phyloP scores from a whole-genome alignment of 2,329 filamentous ascomycete species.

The Dendrostoma leiphaemia region DNA sequence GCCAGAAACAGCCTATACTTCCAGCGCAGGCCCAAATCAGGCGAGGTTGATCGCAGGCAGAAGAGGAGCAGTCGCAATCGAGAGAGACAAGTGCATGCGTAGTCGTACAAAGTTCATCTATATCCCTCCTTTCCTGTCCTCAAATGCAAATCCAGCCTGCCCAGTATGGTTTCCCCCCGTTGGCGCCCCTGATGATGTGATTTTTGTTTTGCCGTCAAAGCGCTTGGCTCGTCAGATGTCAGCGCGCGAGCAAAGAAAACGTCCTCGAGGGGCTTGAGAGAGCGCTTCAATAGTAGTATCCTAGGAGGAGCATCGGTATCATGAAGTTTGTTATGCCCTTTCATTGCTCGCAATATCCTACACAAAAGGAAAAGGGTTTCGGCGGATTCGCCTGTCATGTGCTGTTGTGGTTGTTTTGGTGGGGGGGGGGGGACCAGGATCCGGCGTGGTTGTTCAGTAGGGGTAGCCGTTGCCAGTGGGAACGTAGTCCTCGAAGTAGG shows the following conservation, averaged over 20 bases:
- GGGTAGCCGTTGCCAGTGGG: slow-evolving; percentile 25
- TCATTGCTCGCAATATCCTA: slow-evolving; percentile 20
- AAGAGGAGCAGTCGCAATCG: background rate
- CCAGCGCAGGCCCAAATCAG: background rate
- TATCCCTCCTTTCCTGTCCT: background rate
- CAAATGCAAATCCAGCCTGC: slow-evolving; percentile 8
- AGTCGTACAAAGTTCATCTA: slow-evolving; percentile 11
- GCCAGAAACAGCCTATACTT: background rate
- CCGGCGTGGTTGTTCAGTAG: slow-evolving; percentile 34
- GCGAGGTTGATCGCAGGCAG: background rate
- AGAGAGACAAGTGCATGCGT: slow-evolving; percentile 13
- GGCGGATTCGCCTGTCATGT: background rate
- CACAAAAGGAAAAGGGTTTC: slow-evolving; percentile 10
- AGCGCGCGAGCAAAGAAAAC: background rate
- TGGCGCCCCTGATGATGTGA: background rate
- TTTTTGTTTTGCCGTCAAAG: background rate
- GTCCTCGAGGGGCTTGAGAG: background rate
- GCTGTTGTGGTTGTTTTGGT: background rate
- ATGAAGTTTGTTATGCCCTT: slow-evolving; percentile 10
- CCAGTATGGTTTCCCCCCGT: background rate
- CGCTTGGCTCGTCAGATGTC: background rate
- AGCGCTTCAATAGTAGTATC: background rate
- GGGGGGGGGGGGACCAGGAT: background rate
- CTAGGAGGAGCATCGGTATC: slow-evolving; percentile 10
- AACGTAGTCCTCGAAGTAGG: slow-evolving; percentile 62